Base-by-base conservation (phyloP, 352 stramenopile genomes). In the Phytophthora tubulina region DNA sequence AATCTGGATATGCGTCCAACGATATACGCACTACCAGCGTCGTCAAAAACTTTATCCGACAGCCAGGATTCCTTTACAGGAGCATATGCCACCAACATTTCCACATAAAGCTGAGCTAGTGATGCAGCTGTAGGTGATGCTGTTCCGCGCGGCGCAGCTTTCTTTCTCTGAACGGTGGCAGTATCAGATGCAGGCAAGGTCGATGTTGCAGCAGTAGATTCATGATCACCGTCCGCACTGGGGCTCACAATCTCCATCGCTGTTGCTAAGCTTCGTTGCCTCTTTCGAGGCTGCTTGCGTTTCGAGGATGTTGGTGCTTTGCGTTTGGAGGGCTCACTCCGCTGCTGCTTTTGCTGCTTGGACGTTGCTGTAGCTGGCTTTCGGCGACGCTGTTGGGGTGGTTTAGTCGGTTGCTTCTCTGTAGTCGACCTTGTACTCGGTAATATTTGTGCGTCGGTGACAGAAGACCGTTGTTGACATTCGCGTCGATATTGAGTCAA, bases 31-130 rank as follows among this genome's bases (percentile, higher is more conserved):
- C 57, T 73, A 15, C 52, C 66, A 15, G 61, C 58, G 17, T 58
- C 33, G 15, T 6, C 32, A 15, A 50, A 73, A 4, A 58, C 3
- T 7, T 39, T 32, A 15, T 30, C 21, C 8, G 36, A 53, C 6
- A 73, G n/a, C 33, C 66, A 68, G 2, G 57, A 35, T n/a, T 73
- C 66, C 17, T 73, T 67, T 6, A 8, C 17, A 13, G 49, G 65
- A 2, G 65, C 52, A 27, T 53, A 73, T 6, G 42, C 44, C 3
- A 70, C 62, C 11, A 63, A 7, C n/a, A 63, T 63, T 2, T 57
- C 52, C 4, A 70, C 15, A 5, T 58, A 70, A 7, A 70, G 38
- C 13, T 55, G 49, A 7, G 21, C 32, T 4, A 51, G 6, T 30
- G 48, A 33, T n/a, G 63, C 31, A 48, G 41, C 41, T 0, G 15